A percentile compares a stretch with the other conserved stretches of the same genome.
These are phyloP conservation scores for Hibiscus syriacus DNA, from an alignment of 345 rosid species.

Conservation along the genomic window DNA sequence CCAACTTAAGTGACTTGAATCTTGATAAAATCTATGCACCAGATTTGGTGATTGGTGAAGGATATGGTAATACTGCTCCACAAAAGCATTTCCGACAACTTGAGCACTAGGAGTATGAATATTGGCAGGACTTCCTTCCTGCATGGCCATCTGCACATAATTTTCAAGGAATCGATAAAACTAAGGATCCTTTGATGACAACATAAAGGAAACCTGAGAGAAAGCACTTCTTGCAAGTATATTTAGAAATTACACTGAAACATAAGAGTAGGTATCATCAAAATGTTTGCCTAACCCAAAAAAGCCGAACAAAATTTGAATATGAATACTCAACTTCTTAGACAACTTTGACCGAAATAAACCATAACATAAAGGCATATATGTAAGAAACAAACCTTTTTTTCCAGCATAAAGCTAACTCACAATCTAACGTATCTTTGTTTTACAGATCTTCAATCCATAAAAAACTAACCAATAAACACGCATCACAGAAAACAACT, in stretches of 20 bases:
- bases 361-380: no score
- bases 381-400: no score
- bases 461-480: background rate
- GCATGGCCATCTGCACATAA: slow-evolving; percentile 44
- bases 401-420: no score
- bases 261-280: background rate
- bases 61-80: slow-evolving; percentile 58
- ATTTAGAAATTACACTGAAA: background rate
- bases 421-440: background rate
- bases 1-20: slow-evolving; percentile 54
- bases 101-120: slow-evolving; percentile 28
- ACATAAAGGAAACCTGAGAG: background rate
- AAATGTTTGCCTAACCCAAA: no score
- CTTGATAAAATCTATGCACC: slow-evolving; percentile 64
- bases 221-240: background rate
- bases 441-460: background rate
- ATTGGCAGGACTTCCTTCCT: slow-evolving; percentile 31
- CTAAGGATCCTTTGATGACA: background rate
- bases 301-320: background rate
- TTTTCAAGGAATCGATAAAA: background rate
- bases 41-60: slow-evolving; percentile 52
- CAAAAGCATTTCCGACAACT: slow-evolving; percentile 64
- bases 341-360: no score
- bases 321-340: no score
- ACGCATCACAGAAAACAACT: background rate